Evolutionary conservation across 768 basidiomycete species (phyloP), one percentile per base, ranked within the genome.

Genomic region (Phylloporus rhodoxanthus): DNA sequence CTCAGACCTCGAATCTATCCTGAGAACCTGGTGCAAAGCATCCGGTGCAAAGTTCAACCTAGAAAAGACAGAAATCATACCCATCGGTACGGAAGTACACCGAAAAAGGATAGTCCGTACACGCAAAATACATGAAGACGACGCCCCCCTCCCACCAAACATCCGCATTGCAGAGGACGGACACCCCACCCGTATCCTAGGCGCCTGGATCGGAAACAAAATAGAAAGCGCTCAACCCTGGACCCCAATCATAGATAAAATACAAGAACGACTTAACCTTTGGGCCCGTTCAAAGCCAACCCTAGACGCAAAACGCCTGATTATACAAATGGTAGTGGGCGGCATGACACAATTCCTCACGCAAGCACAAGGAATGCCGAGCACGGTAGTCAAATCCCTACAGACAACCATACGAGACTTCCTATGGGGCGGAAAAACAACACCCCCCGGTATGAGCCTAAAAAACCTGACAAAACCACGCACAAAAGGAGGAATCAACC

Each of bases 21-120:
- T 25, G 1, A 5, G 8, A 8, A 25, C 25, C 5, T 79, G 76
- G 76, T 36, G 34, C 8, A 36, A 5, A 4, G 34, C 34, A 1
- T 36, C 34, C 8, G 34, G 34, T 1, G 34, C 32, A 3, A 33
- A 33, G 13, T 33, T 33, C 5, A 36, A 36, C n/a, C n/a, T 36
- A 1, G 15, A 36, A 4, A 36, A 36, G 8, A 36, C n/a, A 3
- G 34, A 36, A 9, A 30, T 11, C 29, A 8, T 25, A 1, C 25
- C 25, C 25, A 25, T 25, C 5, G 8, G 25, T 1, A 25, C 25
- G 5, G 25, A n/a, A n/a, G n/a, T n/a, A n/a, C 25, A 25, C 8
- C 5, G 25, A 8, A 5, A 25, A 8, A 5, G 8, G 1, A 8
- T 25, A 5, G 8, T 25, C 25, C 6, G 8, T 7, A 6, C 25